Conservation (phyloP, 495 filamentous ascomycete species). For the Trichoderma virens region DNA sequence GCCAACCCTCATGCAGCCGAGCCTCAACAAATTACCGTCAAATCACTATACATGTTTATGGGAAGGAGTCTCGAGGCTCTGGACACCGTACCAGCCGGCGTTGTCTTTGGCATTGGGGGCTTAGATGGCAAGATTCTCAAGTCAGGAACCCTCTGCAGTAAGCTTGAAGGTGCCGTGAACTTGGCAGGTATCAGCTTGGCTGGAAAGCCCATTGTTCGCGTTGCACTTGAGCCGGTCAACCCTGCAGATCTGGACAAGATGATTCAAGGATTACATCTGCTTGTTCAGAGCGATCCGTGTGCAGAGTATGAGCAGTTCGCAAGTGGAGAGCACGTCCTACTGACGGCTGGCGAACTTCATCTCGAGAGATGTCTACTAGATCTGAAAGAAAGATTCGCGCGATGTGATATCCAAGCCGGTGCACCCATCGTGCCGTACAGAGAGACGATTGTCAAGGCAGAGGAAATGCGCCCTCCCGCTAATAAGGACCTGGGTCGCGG, state of each 20-base stretch:
- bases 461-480: conserved; percentile 84
- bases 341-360: conserved; percentile 92
- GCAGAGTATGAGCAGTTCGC: conserved; percentile 90
- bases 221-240: conserved; percentile 83
- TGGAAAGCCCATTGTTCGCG: conserved; percentile 84
- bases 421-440: conserved; percentile 93
- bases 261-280: conserved; percentile 77
- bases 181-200: conserved; percentile 76
- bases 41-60: conserved; percentile 92
- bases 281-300: conserved; percentile 93
- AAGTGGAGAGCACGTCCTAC: conserved; percentile 89
- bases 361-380: conserved; percentile 92
- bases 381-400: conserved; percentile 84
- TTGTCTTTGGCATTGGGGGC: conserved; percentile 92
- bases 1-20: conserved; percentile 66
- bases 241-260: conserved; percentile 87
- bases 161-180: conserved; percentile 83
- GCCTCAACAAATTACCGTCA: conserved; percentile 76
- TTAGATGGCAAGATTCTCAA: conserved; percentile 89
- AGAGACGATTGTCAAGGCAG: conserved; percentile 77
- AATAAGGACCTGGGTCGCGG: conserved; percentile 86
- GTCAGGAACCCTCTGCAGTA: conserved; percentile 86
- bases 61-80: conserved; percentile 80
- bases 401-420: conserved; percentile 90
- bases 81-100: conserved; percentile 78